Conservation (phyloP, 1,284 basidiomycete genomes). For the Lentinula novae-zelandiae region DNA sequence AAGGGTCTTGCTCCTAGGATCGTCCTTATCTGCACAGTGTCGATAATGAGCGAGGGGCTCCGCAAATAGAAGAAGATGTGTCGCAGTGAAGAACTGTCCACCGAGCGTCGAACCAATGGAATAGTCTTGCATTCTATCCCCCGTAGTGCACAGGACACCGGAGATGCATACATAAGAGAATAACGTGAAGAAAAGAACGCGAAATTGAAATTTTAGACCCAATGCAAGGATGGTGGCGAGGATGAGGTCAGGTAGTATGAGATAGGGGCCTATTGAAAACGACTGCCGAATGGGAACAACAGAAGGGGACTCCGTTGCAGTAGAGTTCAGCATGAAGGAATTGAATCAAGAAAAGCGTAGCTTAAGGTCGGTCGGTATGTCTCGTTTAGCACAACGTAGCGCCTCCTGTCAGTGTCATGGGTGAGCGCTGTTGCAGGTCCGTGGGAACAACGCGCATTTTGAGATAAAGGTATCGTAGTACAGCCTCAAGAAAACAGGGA, state of each 20-base stretch:
- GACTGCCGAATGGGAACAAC: neutral
- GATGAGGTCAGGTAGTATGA: neutral
- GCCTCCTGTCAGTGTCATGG: too few relatives aligned
- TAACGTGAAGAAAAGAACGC: neutral
- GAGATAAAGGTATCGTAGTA: too few relatives aligned
- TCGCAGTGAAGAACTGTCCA: constrained; percentile 16
- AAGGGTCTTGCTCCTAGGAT: constrained; percentile 6
- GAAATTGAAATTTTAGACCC: neutral
- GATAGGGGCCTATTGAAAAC: neutral
- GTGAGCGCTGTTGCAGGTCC: too few relatives aligned
- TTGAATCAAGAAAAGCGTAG: too few relatives aligned
- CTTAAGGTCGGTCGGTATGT: too few relatives aligned
- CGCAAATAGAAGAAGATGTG: constrained; percentile 16
- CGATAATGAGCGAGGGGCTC: constrained; percentile 17
- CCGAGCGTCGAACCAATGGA: constrained; percentile 12
- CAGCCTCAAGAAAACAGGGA: too few relatives aligned
- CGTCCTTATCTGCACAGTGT: constrained; percentile 14
- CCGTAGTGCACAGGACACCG: constrained; percentile 3
- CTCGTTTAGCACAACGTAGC: too few relatives aligned
- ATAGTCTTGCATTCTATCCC: constrained; percentile 11
- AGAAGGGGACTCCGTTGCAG: neutral
- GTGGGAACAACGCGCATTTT: too few relatives aligned
- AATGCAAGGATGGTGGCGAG: neutral
- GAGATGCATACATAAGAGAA: neutral
- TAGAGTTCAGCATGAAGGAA: neutral